Base-by-base conservation (phyloP, 805 yeast species). In the Yarrowia keelungensis region DNA sequence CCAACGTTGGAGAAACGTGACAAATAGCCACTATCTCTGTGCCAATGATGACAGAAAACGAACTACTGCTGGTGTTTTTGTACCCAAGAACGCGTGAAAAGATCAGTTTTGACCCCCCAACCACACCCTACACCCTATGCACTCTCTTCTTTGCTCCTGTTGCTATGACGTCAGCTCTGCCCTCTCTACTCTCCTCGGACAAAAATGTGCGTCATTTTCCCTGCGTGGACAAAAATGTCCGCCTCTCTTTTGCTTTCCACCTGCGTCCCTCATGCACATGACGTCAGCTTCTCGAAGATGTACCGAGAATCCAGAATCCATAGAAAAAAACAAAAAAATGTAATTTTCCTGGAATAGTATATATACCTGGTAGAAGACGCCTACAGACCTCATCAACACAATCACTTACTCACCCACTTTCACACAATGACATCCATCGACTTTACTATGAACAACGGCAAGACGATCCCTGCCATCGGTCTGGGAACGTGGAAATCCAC, bases 381-480 rank as follows among this genome's bases (percentile, higher is more conserved):
- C 19, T 19, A 19, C 19, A 19, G 43, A 9, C 15, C 26, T 35
- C 56, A 50, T 35, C 16, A 36, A 11, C 26, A 8, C 39, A 26
- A 22, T 8, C 38, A 54, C 16, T 7, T 2, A 5, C 41, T 9
- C 16, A 11, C 15, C 4, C 43, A 35, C 41, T 26, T 19, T 19
- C 19, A 10, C 50, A 45, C 50, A 45, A 59, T 59, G 66, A 46
- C 66, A 45, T 43, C 50, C 35, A n/a, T 59, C 66, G 66, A 59
- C 35, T 59, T 85, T 71, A 80, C 79, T 8, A 80, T 89, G 50
- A 85, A 85, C 77, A 84, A 86, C 72, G 92, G 92, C 19, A 76
- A 79, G 53, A 75, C 73, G 39, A 85, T 89, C 67, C 94, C 94
- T 4, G 88, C 88, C 2, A 75, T 89, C 46, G 93, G 91, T 0